A percentile compares a stretch with the other conserved stretches of the same genome.
These are phyloP conservation scores for Rhodotorula sp. DNA, from an alignment of 1,284 basidiomycete species.

Conservation along the genomic window DNA sequence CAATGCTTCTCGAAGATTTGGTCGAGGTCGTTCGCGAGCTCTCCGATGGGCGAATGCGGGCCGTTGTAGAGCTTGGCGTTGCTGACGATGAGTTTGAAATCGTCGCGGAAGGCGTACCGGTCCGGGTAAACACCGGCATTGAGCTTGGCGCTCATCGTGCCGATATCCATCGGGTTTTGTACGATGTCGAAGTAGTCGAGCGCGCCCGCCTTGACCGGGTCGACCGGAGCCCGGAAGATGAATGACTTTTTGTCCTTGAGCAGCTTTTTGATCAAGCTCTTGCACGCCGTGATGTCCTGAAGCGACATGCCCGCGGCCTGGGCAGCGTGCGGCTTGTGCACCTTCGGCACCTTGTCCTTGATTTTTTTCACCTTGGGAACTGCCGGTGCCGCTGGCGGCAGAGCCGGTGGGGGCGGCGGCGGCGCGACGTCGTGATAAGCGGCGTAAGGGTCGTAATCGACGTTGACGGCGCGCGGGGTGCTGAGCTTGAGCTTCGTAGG, in stretches of 20 bases:
- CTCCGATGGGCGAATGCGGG: conserved; percentile 68
- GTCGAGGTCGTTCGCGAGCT: conserved; percentile 73
- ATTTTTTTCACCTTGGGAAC: conserved; percentile 47
- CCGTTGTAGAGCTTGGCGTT: conserved; percentile 89
- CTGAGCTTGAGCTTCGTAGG: conserved; percentile 36
- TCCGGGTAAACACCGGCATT: conserved; percentile 77
- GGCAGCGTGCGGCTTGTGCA: conserved; percentile 60
- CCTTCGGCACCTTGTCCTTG: conserved; percentile 47
- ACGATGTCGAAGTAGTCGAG: conserved; percentile 76
- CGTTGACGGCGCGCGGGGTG: not conserved
- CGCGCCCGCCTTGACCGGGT: conserved; percentile 48
- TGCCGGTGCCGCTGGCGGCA: not conserved
- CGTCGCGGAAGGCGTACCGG: conserved; percentile 76
- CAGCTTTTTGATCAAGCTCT: conserved; percentile 78
- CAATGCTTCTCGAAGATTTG: conserved; percentile 74
- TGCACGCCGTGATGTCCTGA: conserved; percentile 75
- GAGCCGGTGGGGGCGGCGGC: not conserved
- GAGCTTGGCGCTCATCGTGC: conserved; percentile 82
- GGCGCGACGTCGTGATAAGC: not conserved
- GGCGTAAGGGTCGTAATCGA: not conserved
- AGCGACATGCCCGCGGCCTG: conserved; percentile 77
- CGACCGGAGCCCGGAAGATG: conserved; percentile 83
- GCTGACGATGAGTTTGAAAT: conserved; percentile 81
- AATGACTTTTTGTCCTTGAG: conserved; percentile 63
- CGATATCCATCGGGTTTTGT: conserved; percentile 91